Base-by-base conservation (phyloP, 2,329 filamentous ascomycete species). In the Fusarium chlamydosporum region DNA sequence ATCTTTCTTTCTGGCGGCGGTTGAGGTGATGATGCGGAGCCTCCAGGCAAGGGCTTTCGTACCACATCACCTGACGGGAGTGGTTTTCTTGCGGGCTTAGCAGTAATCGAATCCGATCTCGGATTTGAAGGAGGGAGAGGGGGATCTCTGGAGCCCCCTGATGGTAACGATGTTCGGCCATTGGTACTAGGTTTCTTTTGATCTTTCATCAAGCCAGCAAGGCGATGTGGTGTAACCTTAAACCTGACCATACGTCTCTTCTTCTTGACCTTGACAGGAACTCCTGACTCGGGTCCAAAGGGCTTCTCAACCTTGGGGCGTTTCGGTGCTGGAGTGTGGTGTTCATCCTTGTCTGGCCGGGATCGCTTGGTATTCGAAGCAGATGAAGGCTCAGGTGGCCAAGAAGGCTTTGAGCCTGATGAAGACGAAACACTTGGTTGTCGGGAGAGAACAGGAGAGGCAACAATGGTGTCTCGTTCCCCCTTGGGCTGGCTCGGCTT, bases 191-290 rank as follows among this genome's bases (percentile, higher is more conserved):
- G 54, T 8, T 73, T 70, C n/a, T 58, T 58, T 11, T 70, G 37
- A n/a, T 75, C 62, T 4, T 75, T 76, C n/a, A 82, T 65, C 31
- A 80, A 75, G 6, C 77, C 56, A 10, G 78, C 77, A 12, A 81
- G 74, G 13, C 78, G 76, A 47, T 72, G 77, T 1, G 78, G 73
- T n/a, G 63, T 70, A 3, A 78, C 79, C 67, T 72, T 79, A 6
- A 82, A 66, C 7, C 78, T 81, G 7, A 82, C 76, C n/a, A 82
- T 77, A 6, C 72, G 74, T 40, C 75, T 72, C 62, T 75, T 79
- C 61, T 76, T 79, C 34, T 65, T 72, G 23, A 23, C 23, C 23
- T 71, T 72, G 23, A 37, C 12, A 10, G 27, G 27, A 35, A 63
- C 61, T 2, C 74, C 70, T 4, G 54, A 46, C 15, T 68, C 72